Conservation (phyloP, 805 yeast genomes). For the Saturnispora ahearnii region DNA sequence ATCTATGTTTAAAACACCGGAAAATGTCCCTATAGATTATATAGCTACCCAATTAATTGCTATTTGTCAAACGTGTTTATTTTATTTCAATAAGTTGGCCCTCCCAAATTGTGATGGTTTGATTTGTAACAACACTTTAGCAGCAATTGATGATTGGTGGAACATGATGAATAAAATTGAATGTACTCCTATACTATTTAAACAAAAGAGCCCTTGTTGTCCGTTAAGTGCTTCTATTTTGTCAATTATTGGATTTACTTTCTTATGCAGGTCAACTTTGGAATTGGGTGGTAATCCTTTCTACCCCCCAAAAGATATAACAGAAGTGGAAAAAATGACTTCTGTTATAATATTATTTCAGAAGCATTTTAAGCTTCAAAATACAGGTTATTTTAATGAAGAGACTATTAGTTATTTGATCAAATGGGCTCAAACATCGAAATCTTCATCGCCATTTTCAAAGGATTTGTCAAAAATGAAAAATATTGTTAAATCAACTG, state of each 20-base stretch:
- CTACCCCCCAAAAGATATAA: conserved; percentile 74
- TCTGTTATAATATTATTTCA: conserved; percentile 69
- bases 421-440: conserved; percentile 19
- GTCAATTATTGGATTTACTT: conserved; percentile 68
- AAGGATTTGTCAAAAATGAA: conserved; percentile 30
- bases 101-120: conserved; percentile 75
- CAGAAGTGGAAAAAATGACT: conserved; percentile 63
- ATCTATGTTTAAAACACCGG: conserved; percentile 55
- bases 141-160: conserved; percentile 80
- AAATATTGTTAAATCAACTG: conserved; percentile 29
- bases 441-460: conserved; percentile 28
- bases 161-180: conserved; percentile 32
- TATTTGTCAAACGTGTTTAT: conserved; percentile 64
- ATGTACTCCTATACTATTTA: conserved; percentile 16
- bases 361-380: conserved; percentile 28
- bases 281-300: conserved; percentile 39
- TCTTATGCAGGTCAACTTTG: conserved; percentile 57
- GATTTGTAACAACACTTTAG: conserved; percentile 67
- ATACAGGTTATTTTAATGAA: conserved; percentile 16
- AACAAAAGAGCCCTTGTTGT: conserved; percentile 15
- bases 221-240: conserved; percentile 47
- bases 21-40: conserved; percentile 45
- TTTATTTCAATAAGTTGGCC: conserved; percentile 66
- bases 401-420: conserved; percentile 20
- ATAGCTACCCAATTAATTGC: conserved; percentile 70